phyloP scores from a whole-genome alignment of 106 monocot species.

The Triglochin maritima region DNA sequence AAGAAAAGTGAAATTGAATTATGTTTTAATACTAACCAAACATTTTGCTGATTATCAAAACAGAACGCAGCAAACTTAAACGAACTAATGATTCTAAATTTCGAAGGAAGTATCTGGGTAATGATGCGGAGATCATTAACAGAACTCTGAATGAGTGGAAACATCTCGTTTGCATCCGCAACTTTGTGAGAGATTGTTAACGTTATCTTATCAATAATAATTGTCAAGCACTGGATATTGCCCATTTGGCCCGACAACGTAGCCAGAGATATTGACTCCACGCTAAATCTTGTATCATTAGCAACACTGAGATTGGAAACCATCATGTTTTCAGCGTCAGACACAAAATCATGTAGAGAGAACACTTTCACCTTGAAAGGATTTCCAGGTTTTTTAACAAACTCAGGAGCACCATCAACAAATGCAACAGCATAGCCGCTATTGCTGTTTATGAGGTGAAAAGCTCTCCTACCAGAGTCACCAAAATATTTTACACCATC shows the following conservation, averaged over 20 bases:
- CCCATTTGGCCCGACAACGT: constrained; percentile 1
- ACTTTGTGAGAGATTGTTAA: constrained; percentile 57
- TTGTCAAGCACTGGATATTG: constrained; percentile 6
- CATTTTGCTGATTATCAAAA: constrained; percentile 43
- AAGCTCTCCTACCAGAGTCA: constrained; percentile 29
- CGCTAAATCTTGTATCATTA: constrained; percentile 17
- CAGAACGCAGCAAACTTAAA: constrained; percentile 27
- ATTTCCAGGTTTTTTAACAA: constrained; percentile 85
- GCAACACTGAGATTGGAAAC: background rate
- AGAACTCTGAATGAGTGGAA: constrained; percentile 39
- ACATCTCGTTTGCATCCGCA: constrained; percentile 40
- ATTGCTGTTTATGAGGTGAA: constrained; percentile 66
- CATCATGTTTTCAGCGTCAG: constrained; percentile 5
- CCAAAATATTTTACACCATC: constrained; percentile 20
- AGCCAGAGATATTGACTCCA: constrained; percentile 2
- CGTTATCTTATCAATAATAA: constrained; percentile 33
- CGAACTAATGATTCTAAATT: constrained; percentile 55
- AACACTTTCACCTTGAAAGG: constrained; percentile 67
- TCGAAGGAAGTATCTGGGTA: constrained; percentile 40
- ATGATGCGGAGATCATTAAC: constrained; percentile 32
- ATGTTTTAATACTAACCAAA: constrained; percentile 45
- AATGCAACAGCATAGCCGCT: constrained; percentile 57
- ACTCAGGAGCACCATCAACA: constrained; percentile 66
- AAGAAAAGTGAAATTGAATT: too few relatives aligned
- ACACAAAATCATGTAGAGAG: constrained; percentile 12